Evolutionary conservation across 768 basidiomycete genomes (phyloP).

Genomic region (Kwoniella dendrophila): DNA sequence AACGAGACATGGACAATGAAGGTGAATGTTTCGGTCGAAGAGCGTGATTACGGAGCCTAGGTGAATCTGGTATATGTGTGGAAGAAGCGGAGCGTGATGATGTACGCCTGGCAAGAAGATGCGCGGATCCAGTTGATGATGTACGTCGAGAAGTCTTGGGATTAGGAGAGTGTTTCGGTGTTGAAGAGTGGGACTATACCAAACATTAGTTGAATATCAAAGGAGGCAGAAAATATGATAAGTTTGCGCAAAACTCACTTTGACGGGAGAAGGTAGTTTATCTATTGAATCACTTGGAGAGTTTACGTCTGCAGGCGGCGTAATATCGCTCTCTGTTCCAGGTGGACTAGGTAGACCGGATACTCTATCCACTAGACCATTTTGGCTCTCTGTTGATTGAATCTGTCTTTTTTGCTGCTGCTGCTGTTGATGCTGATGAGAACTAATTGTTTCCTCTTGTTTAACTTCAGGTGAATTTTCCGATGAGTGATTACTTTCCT

Average conservation of each 20-base stretch:
- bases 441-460: no score
- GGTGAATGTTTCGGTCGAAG: constrained; percentile 24
- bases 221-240: neutral
- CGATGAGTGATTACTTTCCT: constrained; percentile 10
- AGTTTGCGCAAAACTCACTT: constrained; percentile 4
- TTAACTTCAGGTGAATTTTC: neutral
- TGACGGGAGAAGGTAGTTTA: neutral
- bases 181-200: neutral
- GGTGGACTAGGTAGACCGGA: constrained; percentile 45
- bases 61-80: constrained; percentile 12
- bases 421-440: no score
- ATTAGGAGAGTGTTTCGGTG: constrained; percentile 11
- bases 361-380: constrained; percentile 29
- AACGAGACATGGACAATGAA: constrained; percentile 27
- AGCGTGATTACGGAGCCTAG: neutral
- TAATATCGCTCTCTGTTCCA: constrained; percentile 42
- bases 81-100: constrained; percentile 23
- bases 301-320: constrained; percentile 1
- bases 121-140: constrained; percentile 14
- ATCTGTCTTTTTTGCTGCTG: no score
- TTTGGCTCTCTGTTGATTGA: constrained; percentile 4
- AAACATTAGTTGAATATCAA: neutral
- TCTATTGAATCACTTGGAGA: neutral
- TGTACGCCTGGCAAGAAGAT: neutral
- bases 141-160: constrained; percentile 9